Conservation (phyloP, 2,329 filamentous ascomycete genomes). For the Fusarium chuoi region DNA sequence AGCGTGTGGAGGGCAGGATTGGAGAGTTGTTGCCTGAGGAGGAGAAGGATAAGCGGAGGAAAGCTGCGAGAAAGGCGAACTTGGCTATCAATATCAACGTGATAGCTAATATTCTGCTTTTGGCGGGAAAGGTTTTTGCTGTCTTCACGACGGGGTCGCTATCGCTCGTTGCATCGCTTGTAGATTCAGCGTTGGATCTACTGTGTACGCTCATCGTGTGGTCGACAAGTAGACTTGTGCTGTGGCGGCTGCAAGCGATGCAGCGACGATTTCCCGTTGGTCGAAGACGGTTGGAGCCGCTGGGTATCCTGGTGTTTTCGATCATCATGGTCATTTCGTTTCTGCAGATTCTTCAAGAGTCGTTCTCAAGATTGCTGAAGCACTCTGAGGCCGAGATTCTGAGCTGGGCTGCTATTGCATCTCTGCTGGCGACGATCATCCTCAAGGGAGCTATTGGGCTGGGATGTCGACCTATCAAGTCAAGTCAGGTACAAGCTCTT, state of each 20-base stretch:
- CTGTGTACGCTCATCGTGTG: conserved; percentile 83
- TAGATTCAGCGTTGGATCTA: conserved; percentile 81
- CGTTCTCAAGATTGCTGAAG: conserved; percentile 67
- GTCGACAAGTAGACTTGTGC: conserved; percentile 76
- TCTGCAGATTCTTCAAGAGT: conserved; percentile 77
- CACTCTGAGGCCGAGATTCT: conserved; percentile 61
- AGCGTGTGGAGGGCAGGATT: conserved; percentile 46
- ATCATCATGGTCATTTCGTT: conserved; percentile 88
- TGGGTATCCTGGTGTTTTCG: conserved; percentile 81
- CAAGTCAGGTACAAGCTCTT: conserved; percentile 82
- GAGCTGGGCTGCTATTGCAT: conserved; percentile 47
- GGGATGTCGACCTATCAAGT: conserved; percentile 83
- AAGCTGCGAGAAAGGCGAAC: conserved; percentile 38
- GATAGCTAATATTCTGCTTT: conserved; percentile 75
- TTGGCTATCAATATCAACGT: conserved; percentile 87
- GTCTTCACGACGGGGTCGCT: conserved; percentile 83
- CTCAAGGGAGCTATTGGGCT: conserved; percentile 85
- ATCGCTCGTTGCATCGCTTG: conserved; percentile 79
- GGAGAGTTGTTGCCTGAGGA: conserved; percentile 47
- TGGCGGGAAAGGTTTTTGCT: conserved; percentile 78
- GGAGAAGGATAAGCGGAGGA: conserved; percentile 43
- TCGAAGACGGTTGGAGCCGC: conserved; percentile 74
- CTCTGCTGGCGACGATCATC: conserved; percentile 77
- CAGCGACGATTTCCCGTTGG: conserved; percentile 79
- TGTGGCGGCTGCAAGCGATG: conserved; percentile 58